These are phyloP conservation scores for Dactylellina sp. DNA, from an alignment of 2,329 filamentous ascomycete species.

Conservation along the genomic window DNA sequence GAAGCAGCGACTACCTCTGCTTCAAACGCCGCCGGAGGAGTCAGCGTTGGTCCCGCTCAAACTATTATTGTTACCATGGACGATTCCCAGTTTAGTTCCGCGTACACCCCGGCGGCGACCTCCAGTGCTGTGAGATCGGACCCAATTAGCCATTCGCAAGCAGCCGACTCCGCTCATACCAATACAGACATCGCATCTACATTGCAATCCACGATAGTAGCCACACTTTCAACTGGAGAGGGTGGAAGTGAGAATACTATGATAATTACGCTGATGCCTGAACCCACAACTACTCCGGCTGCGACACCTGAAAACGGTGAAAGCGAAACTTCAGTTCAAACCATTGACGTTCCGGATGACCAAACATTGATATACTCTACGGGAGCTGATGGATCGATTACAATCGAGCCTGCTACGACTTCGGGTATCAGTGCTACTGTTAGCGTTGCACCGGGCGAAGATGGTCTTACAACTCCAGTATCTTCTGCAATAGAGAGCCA, in stretches of 20 bases:
- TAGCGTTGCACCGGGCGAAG: not conserved
- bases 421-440: not conserved
- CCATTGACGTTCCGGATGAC: not conserved
- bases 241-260: constrained; percentile 1
- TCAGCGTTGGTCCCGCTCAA: too few relatives aligned
- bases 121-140: too few relatives aligned
- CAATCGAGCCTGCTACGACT: not conserved
- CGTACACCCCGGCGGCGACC: too few relatives aligned
- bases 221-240: not conserved
- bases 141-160: too few relatives aligned
- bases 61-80: too few relatives aligned
- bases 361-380: constrained; percentile 14
- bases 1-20: too few relatives aligned
- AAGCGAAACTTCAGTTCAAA: too few relatives aligned
- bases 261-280: not conserved
- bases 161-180: too few relatives aligned
- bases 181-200: not conserved
- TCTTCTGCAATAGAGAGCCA: too few relatives aligned
- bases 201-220: not conserved
- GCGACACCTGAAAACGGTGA: not conserved
- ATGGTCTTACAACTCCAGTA: constrained; percentile 8
- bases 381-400: not conserved
- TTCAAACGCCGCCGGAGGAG: too few relatives aligned
- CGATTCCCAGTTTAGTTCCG: too few relatives aligned
- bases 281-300: not conserved